Base-by-base conservation (phyloP, 2,329 filamentous ascomycete species). In the Ramularia collo-cygni region DNA sequence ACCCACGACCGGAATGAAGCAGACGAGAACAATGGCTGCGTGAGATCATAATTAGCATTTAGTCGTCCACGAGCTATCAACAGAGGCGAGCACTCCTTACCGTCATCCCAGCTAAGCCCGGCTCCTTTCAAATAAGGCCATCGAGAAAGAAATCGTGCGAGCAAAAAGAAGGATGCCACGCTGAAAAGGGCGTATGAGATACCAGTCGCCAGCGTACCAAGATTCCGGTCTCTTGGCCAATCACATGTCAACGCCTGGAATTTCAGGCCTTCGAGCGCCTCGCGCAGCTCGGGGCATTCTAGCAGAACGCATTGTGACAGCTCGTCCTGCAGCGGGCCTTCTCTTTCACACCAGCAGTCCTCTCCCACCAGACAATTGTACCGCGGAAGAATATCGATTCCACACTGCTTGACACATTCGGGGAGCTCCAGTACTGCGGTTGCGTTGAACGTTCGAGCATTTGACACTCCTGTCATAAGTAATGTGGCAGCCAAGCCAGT, bases 41-140 rank as follows among this genome's bases (percentile, higher is more conserved):
- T 17, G 8, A 4, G 17, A 12, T 13, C 17, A 10, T 18, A 12
- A 19, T 33, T 16, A 33, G 31, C 21, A 24, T 19, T n/a, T 10
- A 10, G 19, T n/a, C 17, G 16, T 33, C 9, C 31, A n/a, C 17
- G 17, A 2, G 8, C 8, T 7, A 8, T 4, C 31, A 18, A 17
- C 17, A 33, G 9, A 21, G 31, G 2, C 6, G 21, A n/a, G n/a
- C n/a, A n/a, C n/a, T 17, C 15, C 31, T n/a, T 33, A 33, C 31
- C 31, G 19, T 33, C 31, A 19, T 33, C 31, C 31, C 31, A 33
- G 31, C 31, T 33, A 19, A 10, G 19, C 2, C 31, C 31, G 19
- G 31, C 31, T 18, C 31, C 31, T 5, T 19, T 19, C 31, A 16
- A 33, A 9, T 6, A 19, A 12, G 8, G 31, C 31, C 31, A 21